Conservation (phyloP, 805 yeast species). For the Candida parachauliodes region DNA sequence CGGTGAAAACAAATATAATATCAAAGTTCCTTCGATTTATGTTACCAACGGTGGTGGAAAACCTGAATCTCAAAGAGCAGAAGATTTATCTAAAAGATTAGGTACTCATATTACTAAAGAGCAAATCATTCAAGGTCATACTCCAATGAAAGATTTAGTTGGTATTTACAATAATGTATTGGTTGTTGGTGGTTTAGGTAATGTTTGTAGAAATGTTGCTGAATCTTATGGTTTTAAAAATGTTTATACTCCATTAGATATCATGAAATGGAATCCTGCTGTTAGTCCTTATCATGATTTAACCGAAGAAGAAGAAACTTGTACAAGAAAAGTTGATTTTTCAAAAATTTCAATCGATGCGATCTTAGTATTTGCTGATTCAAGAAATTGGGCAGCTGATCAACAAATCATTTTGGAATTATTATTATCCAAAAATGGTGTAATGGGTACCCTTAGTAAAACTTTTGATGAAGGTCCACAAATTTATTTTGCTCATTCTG, state of each 20-base stretch:
- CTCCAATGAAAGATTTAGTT: conserved; percentile 85
- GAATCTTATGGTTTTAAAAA: conserved; percentile 78
- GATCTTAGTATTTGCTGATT: conserved; percentile 85
- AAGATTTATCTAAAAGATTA: conserved; percentile 62
- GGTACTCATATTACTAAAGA: conserved; percentile 60
- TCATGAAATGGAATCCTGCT: conserved; percentile 82
- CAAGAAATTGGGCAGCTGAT: conserved; percentile 91
- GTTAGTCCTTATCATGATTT: conserved; percentile 80
- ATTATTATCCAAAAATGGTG: conserved; percentile 70
- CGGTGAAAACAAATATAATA: conserved; percentile 73
- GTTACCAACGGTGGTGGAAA: conserved; percentile 94
- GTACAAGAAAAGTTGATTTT: conserved; percentile 60
- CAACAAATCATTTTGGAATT: conserved; percentile 85
- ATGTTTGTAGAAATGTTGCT: conserved; percentile 79
- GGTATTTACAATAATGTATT: conserved; percentile 66
- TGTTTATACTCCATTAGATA: conserved; percentile 78
- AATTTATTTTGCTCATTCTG: conserved; percentile 86
- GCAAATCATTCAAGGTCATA: conserved; percentile 89
- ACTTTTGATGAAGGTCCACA: conserved; percentile 76
- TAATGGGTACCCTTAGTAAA: conserved; percentile 76
- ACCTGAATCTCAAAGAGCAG: conserved; percentile 70
- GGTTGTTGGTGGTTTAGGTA: conserved; percentile 88
- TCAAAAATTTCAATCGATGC: conserved; percentile 69
- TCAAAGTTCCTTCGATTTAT: conserved; percentile 77
- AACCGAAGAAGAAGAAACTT: conserved; percentile 63